Evolutionary conservation across 257 asterid species (phyloP).

Genomic region (Plantago elongata): DNA sequence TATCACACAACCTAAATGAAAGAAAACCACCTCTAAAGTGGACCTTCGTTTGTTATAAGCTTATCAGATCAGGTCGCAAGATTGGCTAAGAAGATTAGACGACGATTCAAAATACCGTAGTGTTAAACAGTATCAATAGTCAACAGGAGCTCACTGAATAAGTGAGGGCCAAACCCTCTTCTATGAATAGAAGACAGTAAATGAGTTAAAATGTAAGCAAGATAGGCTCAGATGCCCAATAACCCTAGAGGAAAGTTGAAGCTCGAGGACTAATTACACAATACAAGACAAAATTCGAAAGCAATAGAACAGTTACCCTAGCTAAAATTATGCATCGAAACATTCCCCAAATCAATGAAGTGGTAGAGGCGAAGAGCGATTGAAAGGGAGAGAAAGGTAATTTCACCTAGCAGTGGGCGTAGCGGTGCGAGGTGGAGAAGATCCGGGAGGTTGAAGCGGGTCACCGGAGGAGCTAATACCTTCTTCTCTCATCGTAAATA

Average conservation of each 20-base stretch:
- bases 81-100: too few species aligned
- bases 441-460: slow-evolving; percentile 59
- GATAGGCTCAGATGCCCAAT: not conserved
- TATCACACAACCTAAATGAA: too few species aligned
- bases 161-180: too few species aligned
- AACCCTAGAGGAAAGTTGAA: not conserved
- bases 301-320: not conserved
- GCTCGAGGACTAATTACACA: not conserved
- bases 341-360: not conserved
- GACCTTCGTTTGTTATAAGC: too few species aligned
- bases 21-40: too few species aligned
- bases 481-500: slow-evolving; percentile 90
- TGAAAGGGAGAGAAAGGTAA: slow-evolving; percentile 15
- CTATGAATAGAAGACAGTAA: too few species aligned
- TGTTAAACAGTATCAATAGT: too few species aligned
- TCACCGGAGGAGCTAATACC: slow-evolving; percentile 85
- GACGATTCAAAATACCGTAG: too few species aligned
- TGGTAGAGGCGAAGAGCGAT: not conserved
- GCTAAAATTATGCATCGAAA: too few species aligned
- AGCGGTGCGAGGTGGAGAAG: slow-evolving; percentile 69
- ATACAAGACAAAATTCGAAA: not conserved
- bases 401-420: slow-evolving; percentile 95
- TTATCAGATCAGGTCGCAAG: too few species aligned
- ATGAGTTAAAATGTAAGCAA: not conserved
- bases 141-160: too few species aligned